Evolutionary conservation across 768 basidiomycete genomes (phyloP), one percentile per base, ranked within the genome.

Genomic region (Boletus pseudo-olivaceus): DNA sequence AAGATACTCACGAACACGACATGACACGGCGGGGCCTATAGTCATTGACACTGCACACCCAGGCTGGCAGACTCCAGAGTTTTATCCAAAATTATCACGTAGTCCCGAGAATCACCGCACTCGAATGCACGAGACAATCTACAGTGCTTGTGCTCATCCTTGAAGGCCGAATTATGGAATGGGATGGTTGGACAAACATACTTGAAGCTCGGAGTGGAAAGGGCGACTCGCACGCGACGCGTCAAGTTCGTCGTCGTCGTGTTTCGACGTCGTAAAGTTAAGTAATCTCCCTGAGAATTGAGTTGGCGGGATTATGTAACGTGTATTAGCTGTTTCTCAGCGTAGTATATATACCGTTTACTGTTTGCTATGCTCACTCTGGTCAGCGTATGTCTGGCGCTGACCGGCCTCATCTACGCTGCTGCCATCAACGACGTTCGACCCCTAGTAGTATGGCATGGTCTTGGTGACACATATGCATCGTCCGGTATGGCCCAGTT

Each of bases 401-500:
- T 69, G 29, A 30, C 47, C 7, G 7, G 45, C 38, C 32, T 60
- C n/a, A 58, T 37, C 20, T 55, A 49, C 12, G 45, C 65, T 45
- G 56, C 56, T 32, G 39, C 54, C 14, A 54, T 60, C 32, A 59
- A 49, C 17, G 20, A 59, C 9, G 30, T 72, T 38, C 75, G 84
- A 26, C 84, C 87, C 8, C 74, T 90, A 19, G 87, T 90, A 29
- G 69, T 90, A 47, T 90, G 88, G 88, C 88, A 90, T 69, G 88
- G 88, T 33, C 64, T 90, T 77, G 88, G 90, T n/a, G 92, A 93
- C 71, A 82, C 85, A 2, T 81, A 90, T 60, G 74, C 78, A 46
- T 87, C 91, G 1, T 72, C 82, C 1, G 91, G 88, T 14, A 89
- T 93, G 76, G 69, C 83, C 40, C 73, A 85, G 58, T 88, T 92